Base-by-base conservation (phyloP, 2,329 filamentous ascomycete genomes). In the Cordyceps militaris region DNA sequence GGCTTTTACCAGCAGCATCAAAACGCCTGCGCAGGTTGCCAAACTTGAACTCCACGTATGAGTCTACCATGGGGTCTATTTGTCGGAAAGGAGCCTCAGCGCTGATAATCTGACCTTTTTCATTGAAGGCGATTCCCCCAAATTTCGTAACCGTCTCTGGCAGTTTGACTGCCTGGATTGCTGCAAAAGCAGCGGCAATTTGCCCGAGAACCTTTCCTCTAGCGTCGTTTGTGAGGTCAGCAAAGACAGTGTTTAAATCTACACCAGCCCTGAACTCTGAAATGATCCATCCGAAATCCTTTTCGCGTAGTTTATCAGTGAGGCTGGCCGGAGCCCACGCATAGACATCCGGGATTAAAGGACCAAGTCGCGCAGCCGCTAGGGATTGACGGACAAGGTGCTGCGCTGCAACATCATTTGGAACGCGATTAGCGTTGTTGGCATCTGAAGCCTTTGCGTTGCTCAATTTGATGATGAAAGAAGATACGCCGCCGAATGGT, bases 331-430 rank as follows among this genome's bases (percentile, higher is more conserved):
- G 46, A 7, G 16, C 34, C 66, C 66, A 63, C 10, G 63, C 65
- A 21, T 63, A 68, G 3, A 68, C 43, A 8, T 57, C 59, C 0
- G 67, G 66, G 0, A 68, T 38, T 11, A 65, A 28, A 3, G 10
- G 10, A 0, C 40, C 58, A 0, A 61, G 42, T 0, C 56, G 52
- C 0, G 59, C 54, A 6, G 38, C n/a, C 11, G 24, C 19, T 0
- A 66, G 28, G 2, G 57, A 50, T 36, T 65, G 23, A 1, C 65
- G 65, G 60, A 62, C n/a, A 69, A 56, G 1, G 54, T 42, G n/a
- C 62, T 59, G 8, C 64, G 61, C n/a, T 1, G 65, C 65, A 2
- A 69, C 66, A 16, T 69, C 66, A 47, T 70, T 68, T 59, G 68
- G 60, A 4, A 66, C 59, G 4, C 67, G 63, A 30, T 59, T 59